Evolutionary conservation across 768 basidiomycete genomes (phyloP).

Genomic region (Crassisporium funariophilum): DNA sequence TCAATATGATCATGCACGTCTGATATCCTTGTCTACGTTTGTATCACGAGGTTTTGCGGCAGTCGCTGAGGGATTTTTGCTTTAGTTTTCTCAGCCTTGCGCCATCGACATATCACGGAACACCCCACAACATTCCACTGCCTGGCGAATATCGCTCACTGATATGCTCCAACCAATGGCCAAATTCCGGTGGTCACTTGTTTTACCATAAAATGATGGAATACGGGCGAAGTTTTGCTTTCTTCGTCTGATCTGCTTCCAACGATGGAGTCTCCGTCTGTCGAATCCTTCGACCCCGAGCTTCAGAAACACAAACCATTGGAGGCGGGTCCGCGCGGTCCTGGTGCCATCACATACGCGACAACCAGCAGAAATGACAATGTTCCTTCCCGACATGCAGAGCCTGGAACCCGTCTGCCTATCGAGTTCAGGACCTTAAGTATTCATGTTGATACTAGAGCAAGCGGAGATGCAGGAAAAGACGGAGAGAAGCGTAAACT

Average conservation of each 20-base stretch:
- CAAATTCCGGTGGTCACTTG: conserved; percentile 17
- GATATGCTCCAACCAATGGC: conserved; percentile 14
- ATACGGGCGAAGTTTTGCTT: not conserved
- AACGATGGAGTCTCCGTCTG: conserved; percentile 12
- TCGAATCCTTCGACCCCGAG: conserved; percentile 18
- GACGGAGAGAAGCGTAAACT: conserved; percentile 17
- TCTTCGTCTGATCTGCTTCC: not conserved
- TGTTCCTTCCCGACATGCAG: not conserved
- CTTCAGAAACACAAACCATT: conserved; percentile 19
- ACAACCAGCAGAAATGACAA: conserved; percentile 5
- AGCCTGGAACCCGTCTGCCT: conserved; percentile 20
- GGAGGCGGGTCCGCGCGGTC: conserved; percentile 2
- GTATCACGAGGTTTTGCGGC: too few species aligned
- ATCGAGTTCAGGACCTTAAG: conserved; percentile 29
- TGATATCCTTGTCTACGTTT: too few species aligned
- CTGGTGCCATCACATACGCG: not conserved
- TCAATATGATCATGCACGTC: too few species aligned
- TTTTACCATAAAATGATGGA: conserved; percentile 2
- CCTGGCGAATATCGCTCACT: conserved; percentile 15
- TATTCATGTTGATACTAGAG: conserved; percentile 26
- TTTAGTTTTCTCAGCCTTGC: too few species aligned
- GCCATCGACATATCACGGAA: too few species aligned
- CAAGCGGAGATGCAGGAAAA: conserved; percentile 11
- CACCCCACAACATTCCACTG: too few species aligned
- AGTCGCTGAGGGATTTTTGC: too few species aligned